Evolutionary conservation across 148 eudicot genomes (phyloP).

Genomic region (Cornus suecica): DNA sequence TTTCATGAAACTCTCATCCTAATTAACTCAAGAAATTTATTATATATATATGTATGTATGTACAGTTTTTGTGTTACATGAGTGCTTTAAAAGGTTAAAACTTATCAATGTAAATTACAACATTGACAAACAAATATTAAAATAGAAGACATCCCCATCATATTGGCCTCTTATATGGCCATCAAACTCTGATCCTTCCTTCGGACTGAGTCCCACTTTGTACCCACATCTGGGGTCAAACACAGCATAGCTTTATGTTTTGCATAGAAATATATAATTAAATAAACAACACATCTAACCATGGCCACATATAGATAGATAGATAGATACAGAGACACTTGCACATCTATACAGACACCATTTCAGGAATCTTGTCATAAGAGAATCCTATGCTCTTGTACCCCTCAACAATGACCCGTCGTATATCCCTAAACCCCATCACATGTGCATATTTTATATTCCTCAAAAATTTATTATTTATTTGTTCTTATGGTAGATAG

Average conservation of each 20-base stretch:
- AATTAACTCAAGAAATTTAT: too few relatives aligned
- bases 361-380: background rate
- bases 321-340: too few relatives aligned
- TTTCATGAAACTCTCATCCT: too few relatives aligned
- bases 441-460: background rate
- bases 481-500: too few relatives aligned
- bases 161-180: background rate
- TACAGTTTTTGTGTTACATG: too few relatives aligned
- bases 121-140: background rate
- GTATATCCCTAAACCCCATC: slow-evolving; percentile 3
- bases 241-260: background rate
- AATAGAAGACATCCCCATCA: background rate
- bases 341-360: background rate
- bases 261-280: background rate
- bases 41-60: too few relatives aligned
- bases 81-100: too few relatives aligned
- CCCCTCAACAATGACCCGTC: background rate
- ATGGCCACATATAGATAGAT: background rate
- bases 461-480: too few relatives aligned
- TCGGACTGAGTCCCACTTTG: slow-evolving; percentile 31
- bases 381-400: slow-evolving; percentile 42
- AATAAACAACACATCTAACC: slow-evolving; percentile 12
- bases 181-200: slow-evolving; percentile 11
- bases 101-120: too few relatives aligned
- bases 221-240: slow-evolving; percentile 31